Base-by-base conservation (phyloP, 805 yeast species). In the Lachancea fermentati region DNA sequence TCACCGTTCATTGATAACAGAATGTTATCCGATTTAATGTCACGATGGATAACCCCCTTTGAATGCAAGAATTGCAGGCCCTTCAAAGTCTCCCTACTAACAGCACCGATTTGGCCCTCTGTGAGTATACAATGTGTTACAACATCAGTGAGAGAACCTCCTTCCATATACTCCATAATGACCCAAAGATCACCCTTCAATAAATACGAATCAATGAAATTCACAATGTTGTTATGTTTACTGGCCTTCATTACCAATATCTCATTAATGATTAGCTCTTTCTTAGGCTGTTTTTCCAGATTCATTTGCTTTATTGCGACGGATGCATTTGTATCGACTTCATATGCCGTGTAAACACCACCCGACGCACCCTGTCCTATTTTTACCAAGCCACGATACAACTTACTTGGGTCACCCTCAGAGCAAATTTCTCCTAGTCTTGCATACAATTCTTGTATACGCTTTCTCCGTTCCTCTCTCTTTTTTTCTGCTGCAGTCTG, bases 311-410 rank as follows among this genome's bases (percentile, higher is more conserved):
- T 93, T 52, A 93, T 85, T 6, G 99, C 99, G 29, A 93, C 97
- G 36, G 78, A 71, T 22, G 67, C 66, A 41, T 70, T 69, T 16
- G 72, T 70, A 13, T 73, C 72, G 25, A 65, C 57, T 49, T 80
- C 84, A 51, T 80, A 76, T 0, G 97, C 97, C 22, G 93, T 86
- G 55, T 81, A 93, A 22, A 93, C 99, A 30, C 95, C 95, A 40
- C 98, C 99, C 12, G 94, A 82, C 0, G 98, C 98, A 56, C 99
- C 98, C 66, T 93, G 98, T 1, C 99, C 99, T 48, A 93, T 82
- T 61, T 91, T 89, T 29, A 76, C 72, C 46, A 91, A 69, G 55
- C 79, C 80, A 33, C 71, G 68, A 62, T 85, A 93, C 36, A 75
- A 58, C 39, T 68, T 69, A 24, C 78, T 75, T 9, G 98, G 98